These are phyloP conservation scores for Tardiomyces digboiensis DNA, from an alignment of 1,139 yeast species.

Conservation along the genomic window DNA sequence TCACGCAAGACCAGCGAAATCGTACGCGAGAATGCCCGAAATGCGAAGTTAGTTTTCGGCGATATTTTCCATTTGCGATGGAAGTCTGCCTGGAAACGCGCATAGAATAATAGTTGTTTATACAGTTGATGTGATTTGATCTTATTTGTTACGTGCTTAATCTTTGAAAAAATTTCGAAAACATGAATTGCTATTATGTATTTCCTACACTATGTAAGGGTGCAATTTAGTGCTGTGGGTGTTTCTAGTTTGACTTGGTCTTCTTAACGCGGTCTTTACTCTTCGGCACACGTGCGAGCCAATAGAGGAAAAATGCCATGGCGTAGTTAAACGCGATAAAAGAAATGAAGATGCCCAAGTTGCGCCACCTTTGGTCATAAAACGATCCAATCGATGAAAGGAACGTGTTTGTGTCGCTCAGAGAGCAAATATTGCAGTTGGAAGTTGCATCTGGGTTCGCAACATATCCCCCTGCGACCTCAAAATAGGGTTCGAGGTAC, in stretches of 20 bases:
- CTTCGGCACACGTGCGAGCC: constrained; percentile 71
- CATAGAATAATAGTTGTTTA: too few relatives aligned
- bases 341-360: constrained; percentile 46
- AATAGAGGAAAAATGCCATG: constrained; percentile 50
- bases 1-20: not conserved
- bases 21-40: not conserved
- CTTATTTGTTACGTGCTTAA: too few relatives aligned
- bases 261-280: constrained; percentile 20
- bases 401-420: constrained; percentile 44
- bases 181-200: too few relatives aligned
- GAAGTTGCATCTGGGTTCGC: constrained; percentile 41
- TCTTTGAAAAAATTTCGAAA: too few relatives aligned
- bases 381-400: constrained; percentile 36
- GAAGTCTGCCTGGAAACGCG: not conserved
- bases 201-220: too few relatives aligned
- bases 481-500: constrained; percentile 33
- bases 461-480: constrained; percentile 41
- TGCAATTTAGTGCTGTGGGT: too few relatives aligned
- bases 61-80: not conserved
- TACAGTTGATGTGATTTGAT: too few relatives aligned
- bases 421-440: constrained; percentile 51
- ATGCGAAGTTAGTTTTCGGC: not conserved
- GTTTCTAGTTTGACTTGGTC: too few relatives aligned
- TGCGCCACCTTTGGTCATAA: constrained; percentile 46
- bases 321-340: constrained; percentile 37